A percentile compares a stretch with the other conserved stretches of the same genome.
Evolutionary conservation across 225 moss, liverwort and hornwort species (phyloP).

Genomic region (Ulota crispa): DNA sequence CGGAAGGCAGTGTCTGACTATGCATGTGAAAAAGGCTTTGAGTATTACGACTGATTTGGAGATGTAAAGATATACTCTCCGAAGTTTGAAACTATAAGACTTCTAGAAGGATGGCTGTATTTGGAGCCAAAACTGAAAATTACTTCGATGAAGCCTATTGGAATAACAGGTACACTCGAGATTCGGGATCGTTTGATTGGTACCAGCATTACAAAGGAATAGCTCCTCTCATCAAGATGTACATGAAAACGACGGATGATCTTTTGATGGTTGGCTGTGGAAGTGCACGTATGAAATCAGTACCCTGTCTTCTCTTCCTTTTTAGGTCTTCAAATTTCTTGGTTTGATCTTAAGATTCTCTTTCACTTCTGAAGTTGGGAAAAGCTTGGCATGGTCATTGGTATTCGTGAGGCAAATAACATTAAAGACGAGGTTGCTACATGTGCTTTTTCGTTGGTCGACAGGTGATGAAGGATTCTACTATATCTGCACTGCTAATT

Average conservation of each 20-base stretch:
- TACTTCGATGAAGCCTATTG: conserved; percentile 72
- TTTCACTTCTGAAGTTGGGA: background rate
- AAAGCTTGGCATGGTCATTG: background rate
- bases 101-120: conserved; percentile 13
- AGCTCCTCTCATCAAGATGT: conserved; percentile 67
- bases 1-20: background rate
- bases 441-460: background rate
- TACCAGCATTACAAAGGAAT: conserved; percentile 72
- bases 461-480: background rate
- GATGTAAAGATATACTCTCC: background rate
- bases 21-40: background rate
- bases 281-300: conserved; percentile 28
- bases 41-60: background rate
- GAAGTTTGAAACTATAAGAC: background rate
- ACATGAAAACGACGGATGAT: conserved; percentile 45
- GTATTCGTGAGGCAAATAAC: background rate
- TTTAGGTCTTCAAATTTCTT: background rate
- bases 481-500: background rate
- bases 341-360: background rate
- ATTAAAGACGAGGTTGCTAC: background rate
- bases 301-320: background rate
- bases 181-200: conserved; percentile 84
- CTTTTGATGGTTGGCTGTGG: conserved; percentile 89
- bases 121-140: conserved; percentile 28
- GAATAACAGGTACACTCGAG: conserved; percentile 72